Percentiles rank a stretch among this genome's conserved stretches.
Evolutionary conservation across 139 green algal species (phyloP).

Genomic region (Yamagishiella unicocca): DNA sequence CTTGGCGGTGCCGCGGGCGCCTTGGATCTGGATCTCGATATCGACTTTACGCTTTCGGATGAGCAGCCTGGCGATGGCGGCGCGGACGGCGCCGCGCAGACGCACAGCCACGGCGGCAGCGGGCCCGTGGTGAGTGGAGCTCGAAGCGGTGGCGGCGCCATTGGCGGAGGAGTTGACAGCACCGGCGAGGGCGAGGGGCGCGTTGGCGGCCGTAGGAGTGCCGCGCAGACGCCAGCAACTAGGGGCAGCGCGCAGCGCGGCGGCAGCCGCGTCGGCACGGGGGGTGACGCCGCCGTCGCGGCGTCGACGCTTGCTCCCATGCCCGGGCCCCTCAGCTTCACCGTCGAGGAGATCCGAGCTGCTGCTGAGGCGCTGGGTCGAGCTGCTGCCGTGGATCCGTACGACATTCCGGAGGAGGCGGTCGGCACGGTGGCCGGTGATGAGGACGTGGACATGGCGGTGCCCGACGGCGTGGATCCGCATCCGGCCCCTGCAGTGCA

Average conservation of each 20-base stretch:
- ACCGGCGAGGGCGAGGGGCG: too few species aligned
- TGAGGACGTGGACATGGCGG: not conserved
- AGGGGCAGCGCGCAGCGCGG: not conserved
- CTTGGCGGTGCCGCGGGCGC: not conserved
- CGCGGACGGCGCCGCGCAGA: not conserved
- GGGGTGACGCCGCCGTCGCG: not conserved
- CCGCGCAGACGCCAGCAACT: not conserved
- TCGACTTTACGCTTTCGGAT: not conserved
- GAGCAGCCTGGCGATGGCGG: not conserved
- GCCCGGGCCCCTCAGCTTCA: not conserved
- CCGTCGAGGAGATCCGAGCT: not conserved
- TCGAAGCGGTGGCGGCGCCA: too few species aligned
- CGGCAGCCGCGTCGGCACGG: not conserved
- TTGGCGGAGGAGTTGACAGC: too few species aligned
- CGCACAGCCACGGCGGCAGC: not conserved
- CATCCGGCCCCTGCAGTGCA: too few species aligned
- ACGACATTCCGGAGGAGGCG: not conserved
- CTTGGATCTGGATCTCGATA: slow-evolving; percentile 19
- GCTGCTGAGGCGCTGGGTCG: not conserved
- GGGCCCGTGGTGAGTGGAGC: too few species aligned
- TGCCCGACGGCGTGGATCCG: too few species aligned
- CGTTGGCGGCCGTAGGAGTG: too few species aligned
- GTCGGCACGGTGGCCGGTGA: not conserved
- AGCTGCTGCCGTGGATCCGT: not conserved
- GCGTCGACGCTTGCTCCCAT: not conserved